Base-by-base conservation (phyloP, 768 basidiomycete genomes). In the Pisolithus albus region DNA sequence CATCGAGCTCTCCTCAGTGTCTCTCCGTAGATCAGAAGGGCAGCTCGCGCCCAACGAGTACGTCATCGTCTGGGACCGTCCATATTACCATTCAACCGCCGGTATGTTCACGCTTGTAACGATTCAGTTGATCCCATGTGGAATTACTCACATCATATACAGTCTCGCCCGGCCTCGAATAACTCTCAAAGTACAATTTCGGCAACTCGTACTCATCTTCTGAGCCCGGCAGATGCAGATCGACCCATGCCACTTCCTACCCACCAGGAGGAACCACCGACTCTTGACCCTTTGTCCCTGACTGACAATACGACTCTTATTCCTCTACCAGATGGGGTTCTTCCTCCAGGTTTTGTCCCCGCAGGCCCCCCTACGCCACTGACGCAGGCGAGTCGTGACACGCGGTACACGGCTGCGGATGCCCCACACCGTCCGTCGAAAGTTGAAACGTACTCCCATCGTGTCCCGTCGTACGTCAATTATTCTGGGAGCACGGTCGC, bases 171-270 rank as follows among this genome's bases (percentile, higher is more conserved):
- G 4, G 65, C 70, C 23, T 74, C 72, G 6, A 62, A 69, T 45
- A 59, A 58, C 6, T 73, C 72, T 37, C 62, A 54, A 41, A 28
- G 59, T 4, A 62, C 62, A 8, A 50, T 43, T 3, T 55, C 67
- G 15, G 56, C 60, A 2, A 62, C 61, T 26, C 61, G 67, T 37
- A 1, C 63, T 4, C 32, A 69, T 37, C 57, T 70, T 48, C 57
- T 74, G n/a, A 73, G 71, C 47, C 70, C 71, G 40, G 71, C 66
- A 5, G 73, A 74, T 41, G 73, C 72, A 3, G 70, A 71, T 30
- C 60, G 68, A n/a, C 65, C 65, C 0, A 39, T 69, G n/a, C 64
- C 72, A 7, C 65, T 67, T 15, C 68, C 68, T 23, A 34, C 55
- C 23, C 38, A 39, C 36, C 23, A 21, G 1, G 47, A 55, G 0